Evolutionary conservation across 768 basidiomycete species (phyloP), one percentile per base, ranked within the genome.

Genomic region (Cubamyces lactineus): DNA sequence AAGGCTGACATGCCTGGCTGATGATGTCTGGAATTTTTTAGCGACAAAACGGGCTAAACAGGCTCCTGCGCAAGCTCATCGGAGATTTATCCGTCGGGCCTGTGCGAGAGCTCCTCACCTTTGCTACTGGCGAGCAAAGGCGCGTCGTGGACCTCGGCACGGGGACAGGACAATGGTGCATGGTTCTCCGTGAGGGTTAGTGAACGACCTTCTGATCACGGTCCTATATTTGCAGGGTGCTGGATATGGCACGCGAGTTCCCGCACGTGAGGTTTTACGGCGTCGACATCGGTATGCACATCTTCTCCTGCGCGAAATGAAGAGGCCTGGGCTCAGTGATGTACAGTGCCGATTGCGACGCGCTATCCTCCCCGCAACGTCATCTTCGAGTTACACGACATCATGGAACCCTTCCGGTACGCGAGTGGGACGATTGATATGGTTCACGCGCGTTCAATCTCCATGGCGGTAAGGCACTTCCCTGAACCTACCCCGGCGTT

Each of bases 141-240:
- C 79, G 80, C 61, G 88, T 80, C 46, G 78, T 94, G 50, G 91
- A 94, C 73, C 68, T 92, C n/a, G 86, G 91, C 64, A 89, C 86
- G 7, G 91, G 91, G 17, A 88, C 81, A 17, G 91, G 91, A 5
- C 75, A 70, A 74, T 94, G 91, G 91, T 89, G 19, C 46, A 30
- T 50, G 56, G 21, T 24, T 21, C 30, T 39, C 48, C 21, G 40
- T 46, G 41, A 13, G 51, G 24, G 2, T 48, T 23, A 21, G 46
- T 49, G 12, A 21, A 42, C 34, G 41, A 54, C 59, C 59, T 59
- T 51, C 60, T 55, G 40, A 38, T 67, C 13, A 39, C 12, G 16
- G 23, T 13, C 17, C 19, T 42, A 38, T 23, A 26, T 66, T 57
- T 65, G 38, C 70, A 93, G 91, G 91, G 78, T 86, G 4, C 80